Evolutionary conservation across 75 land plant genomes (phyloP).

Genomic region (Pseudotsuga menziesii): DNA sequence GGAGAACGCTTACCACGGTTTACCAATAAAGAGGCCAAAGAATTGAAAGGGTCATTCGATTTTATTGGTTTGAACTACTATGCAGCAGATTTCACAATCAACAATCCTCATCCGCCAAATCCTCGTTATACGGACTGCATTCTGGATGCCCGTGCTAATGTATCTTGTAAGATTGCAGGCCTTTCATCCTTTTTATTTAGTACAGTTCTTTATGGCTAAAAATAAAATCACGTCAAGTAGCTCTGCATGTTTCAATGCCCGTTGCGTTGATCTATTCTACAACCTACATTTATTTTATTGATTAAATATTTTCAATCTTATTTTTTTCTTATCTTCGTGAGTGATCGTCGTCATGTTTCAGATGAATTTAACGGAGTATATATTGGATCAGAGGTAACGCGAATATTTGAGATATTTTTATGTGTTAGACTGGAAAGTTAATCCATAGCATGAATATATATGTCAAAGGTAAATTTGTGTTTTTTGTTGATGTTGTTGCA

Average conservation of each 20-base stretch:
- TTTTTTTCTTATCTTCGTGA: no score
- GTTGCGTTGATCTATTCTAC: background rate
- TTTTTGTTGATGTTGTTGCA: no score
- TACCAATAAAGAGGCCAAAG: slow-evolving; percentile 22
- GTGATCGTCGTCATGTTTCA: background rate
- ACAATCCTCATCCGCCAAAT: background rate
- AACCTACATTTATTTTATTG: no score
- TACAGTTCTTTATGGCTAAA: background rate
- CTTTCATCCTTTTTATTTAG: background rate
- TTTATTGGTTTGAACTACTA: slow-evolving; percentile 59
- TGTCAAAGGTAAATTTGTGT: no score
- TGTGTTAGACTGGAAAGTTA: no score
- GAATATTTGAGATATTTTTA: background rate
- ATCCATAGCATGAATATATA: background rate
- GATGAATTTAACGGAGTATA: background rate
- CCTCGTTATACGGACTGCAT: background rate
- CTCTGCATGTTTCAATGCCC: background rate
- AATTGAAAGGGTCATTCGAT: slow-evolving; percentile 44
- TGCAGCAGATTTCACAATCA: slow-evolving; percentile 19
- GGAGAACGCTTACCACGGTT: slow-evolving; percentile 37
- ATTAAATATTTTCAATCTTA: no score
- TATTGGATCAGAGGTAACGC: slow-evolving; percentile 1
- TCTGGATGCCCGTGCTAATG: slow-evolving; percentile 3
- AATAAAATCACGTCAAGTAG: no score
- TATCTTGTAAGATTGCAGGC: background rate